These are phyloP conservation scores for Symbiotaphrina buchneri DNA, from an alignment of 495 filamentous ascomycete species.

Conservation along the genomic window DNA sequence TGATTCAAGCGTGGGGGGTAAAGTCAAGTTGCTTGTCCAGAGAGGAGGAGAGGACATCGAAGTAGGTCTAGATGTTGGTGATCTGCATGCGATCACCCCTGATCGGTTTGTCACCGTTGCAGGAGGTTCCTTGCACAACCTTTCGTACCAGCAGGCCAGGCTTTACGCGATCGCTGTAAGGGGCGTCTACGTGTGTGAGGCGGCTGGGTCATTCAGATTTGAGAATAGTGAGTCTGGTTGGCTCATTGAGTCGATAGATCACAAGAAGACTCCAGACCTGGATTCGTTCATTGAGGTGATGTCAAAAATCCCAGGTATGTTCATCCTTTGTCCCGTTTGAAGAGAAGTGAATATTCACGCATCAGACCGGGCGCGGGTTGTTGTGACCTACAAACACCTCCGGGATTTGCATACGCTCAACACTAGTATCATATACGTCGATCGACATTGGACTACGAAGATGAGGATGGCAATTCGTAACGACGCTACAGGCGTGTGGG, in stretches of 20 bases:
- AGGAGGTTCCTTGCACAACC: slow-evolving; percentile 79
- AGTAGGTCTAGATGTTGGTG: slow-evolving; percentile 66
- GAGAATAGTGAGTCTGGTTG: slow-evolving; percentile 80
- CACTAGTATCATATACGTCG: slow-evolving; percentile 78
- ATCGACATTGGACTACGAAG: slow-evolving; percentile 84
- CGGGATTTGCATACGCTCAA: slow-evolving; percentile 85
- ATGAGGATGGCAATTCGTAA: slow-evolving; percentile 90
- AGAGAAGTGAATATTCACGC: slow-evolving; percentile 2
- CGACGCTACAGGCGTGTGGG: slow-evolving; percentile 79
- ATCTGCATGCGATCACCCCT: slow-evolving; percentile 86
- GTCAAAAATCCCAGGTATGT: slow-evolving; percentile 47
- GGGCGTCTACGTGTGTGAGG: slow-evolving; percentile 88
- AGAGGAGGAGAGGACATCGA: slow-evolving; percentile 75
- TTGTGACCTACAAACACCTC: slow-evolving; percentile 88
- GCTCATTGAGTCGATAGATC: slow-evolving; percentile 82
- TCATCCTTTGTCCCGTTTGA: background rate
- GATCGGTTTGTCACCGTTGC: slow-evolving; percentile 88
- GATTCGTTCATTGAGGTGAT: slow-evolving; percentile 82
- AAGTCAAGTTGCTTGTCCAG: slow-evolving; percentile 56
- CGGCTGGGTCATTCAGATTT: slow-evolving; percentile 83
- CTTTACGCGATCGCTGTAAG: slow-evolving; percentile 80
- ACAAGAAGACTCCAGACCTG: slow-evolving; percentile 70
- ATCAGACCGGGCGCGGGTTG: slow-evolving; percentile 63
- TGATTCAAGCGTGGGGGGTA: slow-evolving; percentile 62
- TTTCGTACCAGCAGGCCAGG: slow-evolving; percentile 91